phyloP scores from a whole-genome alignment of 495 filamentous ascomycete genomes.

The Rusavskia elegans region DNA sequence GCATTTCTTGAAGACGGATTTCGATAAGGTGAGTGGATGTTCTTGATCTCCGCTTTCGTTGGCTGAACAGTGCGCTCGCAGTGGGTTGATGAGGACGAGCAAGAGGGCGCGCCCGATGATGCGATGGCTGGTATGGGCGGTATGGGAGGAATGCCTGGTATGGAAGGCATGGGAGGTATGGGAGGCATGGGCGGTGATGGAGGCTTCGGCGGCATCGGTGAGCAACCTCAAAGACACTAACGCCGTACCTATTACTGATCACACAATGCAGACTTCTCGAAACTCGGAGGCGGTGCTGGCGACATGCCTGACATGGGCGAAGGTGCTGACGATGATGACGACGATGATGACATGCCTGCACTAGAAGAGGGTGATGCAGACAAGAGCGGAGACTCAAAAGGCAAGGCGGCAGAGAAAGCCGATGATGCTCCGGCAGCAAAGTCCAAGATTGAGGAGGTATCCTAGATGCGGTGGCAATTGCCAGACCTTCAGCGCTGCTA shows the following conservation, averaged over 20 bases:
- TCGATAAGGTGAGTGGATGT: constrained; percentile 64
- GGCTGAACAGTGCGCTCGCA: constrained; percentile 11
- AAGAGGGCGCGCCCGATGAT: constrained; percentile 73
- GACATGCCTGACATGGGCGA: constrained; percentile 32
- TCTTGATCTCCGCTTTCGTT: background rate
- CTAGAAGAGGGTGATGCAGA: constrained; percentile 34
- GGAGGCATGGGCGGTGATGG: constrained; percentile 32
- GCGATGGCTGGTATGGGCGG: constrained; percentile 44
- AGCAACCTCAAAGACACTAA: constrained; percentile 10
- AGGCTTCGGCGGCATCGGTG: constrained; percentile 40
- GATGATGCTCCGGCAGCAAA: constrained; percentile 14
- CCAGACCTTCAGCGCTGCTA: no score
- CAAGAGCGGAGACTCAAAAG: constrained; percentile 21
- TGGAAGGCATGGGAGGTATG: constrained; percentile 43
- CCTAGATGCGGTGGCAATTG: constrained; percentile 15
- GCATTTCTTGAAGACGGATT: constrained; percentile 97
- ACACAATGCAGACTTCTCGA: constrained; percentile 66
- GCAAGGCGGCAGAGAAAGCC: constrained; percentile 15
- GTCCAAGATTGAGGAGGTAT: constrained; percentile 42
- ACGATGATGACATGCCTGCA: constrained; percentile 45
- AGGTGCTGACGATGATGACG: constrained; percentile 32
- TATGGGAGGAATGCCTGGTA: constrained; percentile 18
- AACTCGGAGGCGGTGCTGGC: constrained; percentile 53
- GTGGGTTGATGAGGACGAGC: constrained; percentile 99
- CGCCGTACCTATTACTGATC: background rate